phyloP scores from a whole-genome alignment of 768 basidiomycete genomes.

The Mycena maculata region DNA sequence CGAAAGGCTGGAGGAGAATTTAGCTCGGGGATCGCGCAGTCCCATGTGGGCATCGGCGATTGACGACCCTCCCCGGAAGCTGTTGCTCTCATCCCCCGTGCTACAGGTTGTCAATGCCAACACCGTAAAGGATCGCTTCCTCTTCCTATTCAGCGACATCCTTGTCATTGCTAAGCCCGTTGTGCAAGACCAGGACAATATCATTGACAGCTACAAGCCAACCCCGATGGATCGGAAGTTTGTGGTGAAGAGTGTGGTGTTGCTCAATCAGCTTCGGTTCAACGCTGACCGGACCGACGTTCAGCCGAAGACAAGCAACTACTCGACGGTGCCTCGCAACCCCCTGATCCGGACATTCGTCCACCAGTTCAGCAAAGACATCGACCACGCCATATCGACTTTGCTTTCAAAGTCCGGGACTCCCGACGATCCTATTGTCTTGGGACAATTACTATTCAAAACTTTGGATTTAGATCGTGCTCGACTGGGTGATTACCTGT shows the following conservation, averaged over 20 bases:
- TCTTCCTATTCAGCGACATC: conserved; percentile 97
- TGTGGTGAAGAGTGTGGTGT: conserved; percentile 90
- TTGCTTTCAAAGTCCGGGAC: conserved; percentile 72
- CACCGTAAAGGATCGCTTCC: conserved; percentile 94
- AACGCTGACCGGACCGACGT: conserved; percentile 75
- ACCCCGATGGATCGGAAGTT: conserved; percentile 82
- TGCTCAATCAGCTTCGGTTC: conserved; percentile 76
- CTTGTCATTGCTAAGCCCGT: conserved; percentile 94
- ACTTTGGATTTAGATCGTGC: conserved; percentile 85
- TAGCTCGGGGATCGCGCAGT: conserved; percentile 71
- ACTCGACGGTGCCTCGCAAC: conserved; percentile 59
- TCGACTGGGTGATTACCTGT: conserved; percentile 86
- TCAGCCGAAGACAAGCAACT: conserved; percentile 56
- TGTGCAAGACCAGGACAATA: conserved; percentile 71
- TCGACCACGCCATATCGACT: conserved; percentile 80
- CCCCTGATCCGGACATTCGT: conserved; percentile 80
- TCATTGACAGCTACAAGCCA: conserved; percentile 63
- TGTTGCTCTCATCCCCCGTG: conserved; percentile 87
- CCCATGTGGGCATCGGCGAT: conserved; percentile 72
- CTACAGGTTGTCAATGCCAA: conserved; percentile 94
- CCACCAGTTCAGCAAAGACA: conserved; percentile 81
- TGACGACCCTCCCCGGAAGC: conserved; percentile 88
- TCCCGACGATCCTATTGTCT: conserved; percentile 74
- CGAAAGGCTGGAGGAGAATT: conserved; percentile 76
- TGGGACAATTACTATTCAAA: conserved; percentile 85